Conservation (phyloP, 2,329 filamentous ascomycete species). For the Arthrinium phaeospermum region DNA sequence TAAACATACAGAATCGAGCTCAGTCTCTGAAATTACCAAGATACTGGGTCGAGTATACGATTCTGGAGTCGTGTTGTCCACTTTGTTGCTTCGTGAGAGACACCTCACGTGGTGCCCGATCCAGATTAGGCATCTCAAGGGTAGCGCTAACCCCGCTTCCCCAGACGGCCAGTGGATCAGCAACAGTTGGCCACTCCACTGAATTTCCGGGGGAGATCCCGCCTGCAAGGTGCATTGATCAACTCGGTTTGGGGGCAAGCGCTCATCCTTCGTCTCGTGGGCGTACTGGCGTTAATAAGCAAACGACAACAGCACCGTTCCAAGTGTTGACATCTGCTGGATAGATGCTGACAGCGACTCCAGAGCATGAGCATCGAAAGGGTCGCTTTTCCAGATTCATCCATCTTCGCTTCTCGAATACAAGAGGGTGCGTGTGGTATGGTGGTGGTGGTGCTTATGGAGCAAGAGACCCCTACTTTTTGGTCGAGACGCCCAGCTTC, state of each 20-base stretch:
- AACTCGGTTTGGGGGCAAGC: slow-evolving; percentile 3
- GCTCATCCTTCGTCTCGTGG: not conserved
- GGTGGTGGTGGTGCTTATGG: not conserved
- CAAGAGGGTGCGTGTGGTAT: not conserved
- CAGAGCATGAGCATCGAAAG: not conserved
- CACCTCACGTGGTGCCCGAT: slow-evolving; percentile 6
- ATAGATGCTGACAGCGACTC: not conserved
- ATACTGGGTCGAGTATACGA: not conserved
- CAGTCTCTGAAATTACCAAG: not conserved
- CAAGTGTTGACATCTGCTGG: not conserved
- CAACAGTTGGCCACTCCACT: slow-evolving; percentile 2
- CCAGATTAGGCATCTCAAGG: slow-evolving; percentile 18
- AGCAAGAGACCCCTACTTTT: not conserved
- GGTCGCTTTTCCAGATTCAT: not conserved
- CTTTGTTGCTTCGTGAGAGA: not conserved
- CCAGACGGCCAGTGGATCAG: slow-evolving; percentile 29
- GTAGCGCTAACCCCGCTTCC: slow-evolving; percentile 29
- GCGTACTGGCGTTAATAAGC: not conserved
- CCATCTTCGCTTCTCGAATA: not conserved
- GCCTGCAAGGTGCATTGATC: not conserved
- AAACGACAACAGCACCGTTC: not conserved
- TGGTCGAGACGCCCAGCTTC: not conserved
- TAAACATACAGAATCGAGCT: not conserved
- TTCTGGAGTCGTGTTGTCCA: not conserved
- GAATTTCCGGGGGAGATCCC: slow-evolving; percentile 15